These are phyloP conservation scores for Fabrea salina DNA, from an alignment of 169 alveolate genomes.

Conservation along the genomic window DNA sequence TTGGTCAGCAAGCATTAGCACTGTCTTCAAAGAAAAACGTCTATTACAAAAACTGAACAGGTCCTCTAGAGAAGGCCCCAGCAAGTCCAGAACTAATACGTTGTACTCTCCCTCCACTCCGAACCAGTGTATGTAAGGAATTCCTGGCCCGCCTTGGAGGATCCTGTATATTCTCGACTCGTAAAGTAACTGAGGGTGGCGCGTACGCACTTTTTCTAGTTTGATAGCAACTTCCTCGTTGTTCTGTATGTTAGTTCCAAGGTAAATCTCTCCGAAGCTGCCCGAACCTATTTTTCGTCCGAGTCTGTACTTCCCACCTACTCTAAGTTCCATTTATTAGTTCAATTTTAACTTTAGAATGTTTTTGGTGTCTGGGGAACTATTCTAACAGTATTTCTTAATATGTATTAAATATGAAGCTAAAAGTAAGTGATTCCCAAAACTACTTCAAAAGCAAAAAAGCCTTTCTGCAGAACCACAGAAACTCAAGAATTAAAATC, in stretches of 20 bases:
- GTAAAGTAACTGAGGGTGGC: conserved; percentile 95
- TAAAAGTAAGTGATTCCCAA: too few relatives aligned
- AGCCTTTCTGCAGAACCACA: too few relatives aligned
- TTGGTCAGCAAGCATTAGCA: conserved; percentile 77
- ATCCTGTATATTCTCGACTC: conserved; percentile 95
- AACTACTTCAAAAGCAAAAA: too few relatives aligned
- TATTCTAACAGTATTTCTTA: too few relatives aligned
- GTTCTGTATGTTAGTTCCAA: conserved; percentile 91
- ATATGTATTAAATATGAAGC: too few relatives aligned
- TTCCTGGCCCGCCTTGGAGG: conserved; percentile 94
- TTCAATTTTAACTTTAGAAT: background rate
- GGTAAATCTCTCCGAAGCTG: conserved; percentile 97
- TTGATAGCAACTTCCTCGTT: conserved; percentile 97
- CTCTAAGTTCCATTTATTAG: conserved; percentile 90
- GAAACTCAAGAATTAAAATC: too few relatives aligned
- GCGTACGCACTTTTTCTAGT: conserved; percentile 92
- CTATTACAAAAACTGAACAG: conserved; percentile 93
- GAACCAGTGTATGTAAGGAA: conserved; percentile 97
- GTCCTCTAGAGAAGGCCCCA: conserved; percentile 97
- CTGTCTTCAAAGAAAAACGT: conserved; percentile 92
- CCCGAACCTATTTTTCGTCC: conserved; percentile 99
- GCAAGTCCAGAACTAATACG: conserved; percentile 94
- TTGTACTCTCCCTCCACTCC: conserved; percentile 99
- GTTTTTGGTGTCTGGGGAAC: background rate
- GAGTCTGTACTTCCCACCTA: conserved; percentile 95